These are phyloP conservation scores for Tillandsia leiboldiana DNA, from an alignment of 176 grass and related monocot species.

Conservation along the genomic window DNA sequence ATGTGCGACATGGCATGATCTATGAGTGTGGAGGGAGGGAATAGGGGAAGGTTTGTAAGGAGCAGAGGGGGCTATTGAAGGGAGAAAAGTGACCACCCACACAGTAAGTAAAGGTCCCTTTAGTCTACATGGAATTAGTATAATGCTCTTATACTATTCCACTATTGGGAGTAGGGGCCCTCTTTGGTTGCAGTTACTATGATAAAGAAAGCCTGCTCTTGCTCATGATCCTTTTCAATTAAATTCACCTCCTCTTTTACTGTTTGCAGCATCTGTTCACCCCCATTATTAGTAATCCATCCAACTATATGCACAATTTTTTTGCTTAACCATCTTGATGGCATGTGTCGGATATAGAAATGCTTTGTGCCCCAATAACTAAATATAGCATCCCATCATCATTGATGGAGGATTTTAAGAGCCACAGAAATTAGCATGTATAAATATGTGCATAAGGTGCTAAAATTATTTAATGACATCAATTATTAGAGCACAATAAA, in stretches of 20 bases:
- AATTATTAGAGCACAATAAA: too few relatives aligned
- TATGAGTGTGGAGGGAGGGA: not conserved
- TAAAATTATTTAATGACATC: too few relatives aligned
- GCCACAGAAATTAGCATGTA: too few relatives aligned
- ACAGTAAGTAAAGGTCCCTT: not conserved
- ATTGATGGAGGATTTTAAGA: not conserved
- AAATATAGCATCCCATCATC: not conserved
- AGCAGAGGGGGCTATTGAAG: not conserved
- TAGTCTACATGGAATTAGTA: constrained; percentile 3
- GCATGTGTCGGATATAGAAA: constrained; percentile 1
- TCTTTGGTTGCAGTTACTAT: constrained; percentile 6
- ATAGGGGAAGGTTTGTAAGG: not conserved
- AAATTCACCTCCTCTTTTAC: not conserved
- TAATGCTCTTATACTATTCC: constrained; percentile 9
- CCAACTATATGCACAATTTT: not conserved
- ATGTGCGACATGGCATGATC: not conserved
- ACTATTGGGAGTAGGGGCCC: not conserved
- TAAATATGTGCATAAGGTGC: too few relatives aligned
- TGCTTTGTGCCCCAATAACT: not conserved
- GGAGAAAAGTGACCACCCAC: not conserved
- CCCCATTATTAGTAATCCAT: not conserved
- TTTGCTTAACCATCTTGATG: not conserved
- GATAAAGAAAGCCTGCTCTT: constrained; percentile 2
- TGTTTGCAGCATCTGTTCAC: not conserved
- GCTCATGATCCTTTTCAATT: not conserved